Conservation (phyloP, 768 basidiomycete genomes). For the Lyophyllum atratum region DNA sequence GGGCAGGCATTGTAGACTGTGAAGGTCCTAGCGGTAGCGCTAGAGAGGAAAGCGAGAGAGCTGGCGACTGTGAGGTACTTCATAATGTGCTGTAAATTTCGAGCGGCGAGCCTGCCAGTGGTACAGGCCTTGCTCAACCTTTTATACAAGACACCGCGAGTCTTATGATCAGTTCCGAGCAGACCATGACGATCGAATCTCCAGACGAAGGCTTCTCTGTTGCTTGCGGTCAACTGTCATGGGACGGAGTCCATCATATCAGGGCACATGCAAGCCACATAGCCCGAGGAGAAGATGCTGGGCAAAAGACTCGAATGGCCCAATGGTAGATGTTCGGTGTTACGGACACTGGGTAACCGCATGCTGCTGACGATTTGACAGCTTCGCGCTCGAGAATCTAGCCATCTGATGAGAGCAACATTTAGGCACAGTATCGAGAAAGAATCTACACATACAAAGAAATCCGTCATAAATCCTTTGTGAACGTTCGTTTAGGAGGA, state of each 20-base stretch:
- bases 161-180: not conserved
- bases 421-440: not conserved
- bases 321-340: not conserved
- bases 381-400: not conserved
- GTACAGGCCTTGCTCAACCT: not conserved
- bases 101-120: not conserved
- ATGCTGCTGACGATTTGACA: not conserved
- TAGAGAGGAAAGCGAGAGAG: slow-evolving; percentile 22
- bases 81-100: slow-evolving; percentile 22
- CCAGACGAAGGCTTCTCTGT: not conserved
- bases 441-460: not conserved
- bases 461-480: not conserved
- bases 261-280: too few species aligned
- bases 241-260: not conserved
- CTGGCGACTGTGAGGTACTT: slow-evolving; percentile 22
- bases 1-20: slow-evolving; percentile 64
- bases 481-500: not conserved
- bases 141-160: not conserved
- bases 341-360: not conserved
- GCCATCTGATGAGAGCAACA: not conserved
- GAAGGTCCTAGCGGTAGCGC: slow-evolving; percentile 54
- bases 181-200: not conserved
- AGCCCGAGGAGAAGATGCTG: not conserved
- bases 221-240: not conserved
- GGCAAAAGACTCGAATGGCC: not conserved